Conservation (phyloP, 495 filamentous ascomycete species). For the Massariosphaeria phaeospora region DNA sequence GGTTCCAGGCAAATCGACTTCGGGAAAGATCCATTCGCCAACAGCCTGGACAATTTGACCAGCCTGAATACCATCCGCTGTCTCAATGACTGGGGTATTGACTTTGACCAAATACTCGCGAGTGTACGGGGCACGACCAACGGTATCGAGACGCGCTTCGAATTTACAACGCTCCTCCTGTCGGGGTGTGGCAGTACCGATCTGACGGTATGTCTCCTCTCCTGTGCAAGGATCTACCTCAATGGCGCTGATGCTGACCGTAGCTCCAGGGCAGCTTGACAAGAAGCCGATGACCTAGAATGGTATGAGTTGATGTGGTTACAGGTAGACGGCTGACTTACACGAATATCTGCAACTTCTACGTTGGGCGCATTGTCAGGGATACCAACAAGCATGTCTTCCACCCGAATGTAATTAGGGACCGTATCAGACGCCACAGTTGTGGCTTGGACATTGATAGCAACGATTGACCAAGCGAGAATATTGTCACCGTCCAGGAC, state of each 20-base stretch:
- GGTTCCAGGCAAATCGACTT: conserved; percentile 35
- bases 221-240: conserved; percentile 45
- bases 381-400: conserved; percentile 39
- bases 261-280: conserved; percentile 19
- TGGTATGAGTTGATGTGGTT: not conserved
- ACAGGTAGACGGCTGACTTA: conserved; percentile 8
- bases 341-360: conserved; percentile 38
- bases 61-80: conserved; percentile 41
- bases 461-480: conserved; percentile 37
- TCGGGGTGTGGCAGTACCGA: conserved; percentile 34
- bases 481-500: conserved; percentile 34
- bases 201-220: conserved; percentile 32
- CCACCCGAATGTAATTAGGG: conserved; percentile 40
- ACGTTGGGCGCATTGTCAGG: conserved; percentile 33
- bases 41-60: conserved; percentile 43
- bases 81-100: conserved; percentile 32
- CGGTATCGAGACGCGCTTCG: conserved; percentile 31
- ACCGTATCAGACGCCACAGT: conserved; percentile 22
- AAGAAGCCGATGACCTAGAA: conserved; percentile 33
- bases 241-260: conserved; percentile 40
- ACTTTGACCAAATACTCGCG: conserved; percentile 40
- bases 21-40: conserved; percentile 41
- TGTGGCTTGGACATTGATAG: conserved; percentile 40
- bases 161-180: conserved; percentile 41
- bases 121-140: conserved; percentile 31